phyloP scores from a whole-genome alignment of 192 early-diverging fungal genomes.

The Coemansia sp. region DNA sequence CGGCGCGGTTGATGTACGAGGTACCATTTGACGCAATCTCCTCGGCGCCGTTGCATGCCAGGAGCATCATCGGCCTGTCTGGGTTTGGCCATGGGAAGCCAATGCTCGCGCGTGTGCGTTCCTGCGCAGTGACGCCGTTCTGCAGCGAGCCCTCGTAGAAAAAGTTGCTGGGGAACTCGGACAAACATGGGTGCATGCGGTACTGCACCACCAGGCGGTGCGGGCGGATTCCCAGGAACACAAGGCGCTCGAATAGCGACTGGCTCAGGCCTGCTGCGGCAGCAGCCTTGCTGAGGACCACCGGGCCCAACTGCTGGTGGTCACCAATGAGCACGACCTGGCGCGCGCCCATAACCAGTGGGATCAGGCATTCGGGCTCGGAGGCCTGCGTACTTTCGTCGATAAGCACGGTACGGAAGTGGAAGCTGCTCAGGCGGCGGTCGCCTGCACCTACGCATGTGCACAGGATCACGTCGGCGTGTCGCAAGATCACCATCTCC shows the following conservation, averaged over 20 bases:
- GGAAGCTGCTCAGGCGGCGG: conserved; percentile 77
- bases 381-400: conserved; percentile 97
- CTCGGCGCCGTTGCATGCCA: conserved; percentile 87
- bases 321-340: conserved; percentile 97
- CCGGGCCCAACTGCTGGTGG: conserved; percentile 97
- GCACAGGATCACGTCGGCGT: conserved; percentile 96
- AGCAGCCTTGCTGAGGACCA: conserved; percentile 96
- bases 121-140: conserved; percentile 91
- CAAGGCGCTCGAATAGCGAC: conserved; percentile 93
- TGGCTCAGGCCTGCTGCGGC: conserved; percentile 90
- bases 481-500: conserved; percentile 86
- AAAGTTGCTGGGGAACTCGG: conserved; percentile 98
- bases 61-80: conserved; percentile 92
- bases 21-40: conserved; percentile 96
- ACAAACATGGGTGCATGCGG: conserved; percentile 98
- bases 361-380: conserved; percentile 97
- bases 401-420: conserved; percentile 90
- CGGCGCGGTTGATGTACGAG: conserved; percentile 95
- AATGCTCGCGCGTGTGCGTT: conserved; percentile 78
- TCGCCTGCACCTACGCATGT: conserved; percentile 98
- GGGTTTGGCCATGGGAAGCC: conserved; percentile 97
- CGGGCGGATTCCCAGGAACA: conserved; percentile 86
- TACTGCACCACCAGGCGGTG: conserved; percentile 98
- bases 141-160: conserved; percentile 98
- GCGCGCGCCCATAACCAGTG: conserved; percentile 90